A percentile compares a stretch with the other conserved stretches of the same genome.
Evolutionary conservation across 1,284 basidiomycete genomes (phyloP).

Genomic region (Takashimella koratensis): DNA sequence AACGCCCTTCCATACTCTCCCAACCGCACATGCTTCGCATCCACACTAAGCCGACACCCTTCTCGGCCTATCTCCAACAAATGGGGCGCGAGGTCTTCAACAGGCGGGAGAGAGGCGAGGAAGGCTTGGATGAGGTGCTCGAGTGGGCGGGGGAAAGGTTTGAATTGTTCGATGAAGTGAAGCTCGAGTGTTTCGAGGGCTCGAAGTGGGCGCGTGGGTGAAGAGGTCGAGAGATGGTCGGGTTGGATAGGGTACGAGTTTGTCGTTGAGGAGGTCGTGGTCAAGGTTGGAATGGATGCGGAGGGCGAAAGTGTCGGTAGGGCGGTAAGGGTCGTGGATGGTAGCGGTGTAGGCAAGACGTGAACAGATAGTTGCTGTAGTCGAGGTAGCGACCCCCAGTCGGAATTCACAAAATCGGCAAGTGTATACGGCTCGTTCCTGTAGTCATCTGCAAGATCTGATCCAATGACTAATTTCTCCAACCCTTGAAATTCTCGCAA

Average conservation of each 20-base stretch:
- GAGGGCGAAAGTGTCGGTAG: no score
- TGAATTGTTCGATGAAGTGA: neutral
- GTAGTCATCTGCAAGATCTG: neutral
- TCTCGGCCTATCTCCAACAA: constrained; percentile 3
- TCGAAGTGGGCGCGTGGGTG: no score
- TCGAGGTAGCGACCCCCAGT: neutral
- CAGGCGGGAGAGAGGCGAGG: neutral
- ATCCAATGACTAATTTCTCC: constrained; percentile 1
- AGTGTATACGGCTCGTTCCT: neutral
- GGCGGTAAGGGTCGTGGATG: neutral
- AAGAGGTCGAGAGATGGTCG: neutral
- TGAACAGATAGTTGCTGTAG: neutral
- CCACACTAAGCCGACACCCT: constrained; percentile 16
- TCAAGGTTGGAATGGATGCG: no score
- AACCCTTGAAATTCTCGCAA: neutral
- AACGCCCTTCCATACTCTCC: neutral
- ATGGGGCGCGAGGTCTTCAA: neutral
- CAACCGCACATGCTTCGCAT: constrained; percentile 9
- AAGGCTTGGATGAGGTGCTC: neutral
- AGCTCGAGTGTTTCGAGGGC: neutral
- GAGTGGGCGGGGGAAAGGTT: neutral
- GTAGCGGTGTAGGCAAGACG: neutral
- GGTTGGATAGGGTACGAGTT: no score
- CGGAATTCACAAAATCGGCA: neutral
- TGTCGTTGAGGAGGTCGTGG: no score